Conservation (phyloP, 2,329 filamentous ascomycete species). For the Botrytis fragariae region DNA sequence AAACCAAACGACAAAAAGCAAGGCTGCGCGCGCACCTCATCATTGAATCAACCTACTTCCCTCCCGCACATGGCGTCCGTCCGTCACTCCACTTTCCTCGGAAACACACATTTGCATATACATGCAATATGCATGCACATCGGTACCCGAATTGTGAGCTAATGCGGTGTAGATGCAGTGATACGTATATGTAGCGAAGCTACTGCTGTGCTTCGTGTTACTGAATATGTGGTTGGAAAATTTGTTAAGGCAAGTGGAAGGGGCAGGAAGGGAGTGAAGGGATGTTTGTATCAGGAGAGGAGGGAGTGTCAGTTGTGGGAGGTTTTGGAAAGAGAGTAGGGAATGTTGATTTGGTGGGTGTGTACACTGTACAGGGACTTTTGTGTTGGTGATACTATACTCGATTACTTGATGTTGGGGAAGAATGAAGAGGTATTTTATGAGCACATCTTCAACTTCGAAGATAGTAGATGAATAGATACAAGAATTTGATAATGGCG, state of each 20-base stretch:
- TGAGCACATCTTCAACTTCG: not conserved
- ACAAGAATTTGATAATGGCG: not conserved
- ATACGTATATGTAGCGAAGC: not conserved
- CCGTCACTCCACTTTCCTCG: not conserved
- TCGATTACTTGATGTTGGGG: not conserved
- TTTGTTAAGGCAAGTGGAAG: not conserved
- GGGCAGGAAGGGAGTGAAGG: not conserved
- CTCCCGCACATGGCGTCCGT: conserved; percentile 12
- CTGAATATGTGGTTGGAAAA: not conserved
- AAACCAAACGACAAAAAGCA: not conserved
- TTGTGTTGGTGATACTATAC: not conserved
- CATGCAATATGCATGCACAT: not conserved
- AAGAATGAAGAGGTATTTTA: not conserved
- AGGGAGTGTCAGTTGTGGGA: not conserved
- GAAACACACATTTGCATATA: not conserved
- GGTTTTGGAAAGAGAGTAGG: not conserved
- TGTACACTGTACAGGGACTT: not conserved
- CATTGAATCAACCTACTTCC: not conserved
- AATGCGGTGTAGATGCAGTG: not conserved
- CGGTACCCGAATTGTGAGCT: not conserved
- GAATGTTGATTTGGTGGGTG: not conserved
- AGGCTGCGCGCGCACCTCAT: not conserved
- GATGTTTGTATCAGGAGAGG: not conserved
- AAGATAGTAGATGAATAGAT: too few relatives aligned
- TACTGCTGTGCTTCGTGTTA: not conserved